Percentiles rank a stretch among this genome's conserved stretches.
Conservation (phyloP, 2,329 filamentous ascomycete genomes). For the Aureobasidium sp. region DNA sequence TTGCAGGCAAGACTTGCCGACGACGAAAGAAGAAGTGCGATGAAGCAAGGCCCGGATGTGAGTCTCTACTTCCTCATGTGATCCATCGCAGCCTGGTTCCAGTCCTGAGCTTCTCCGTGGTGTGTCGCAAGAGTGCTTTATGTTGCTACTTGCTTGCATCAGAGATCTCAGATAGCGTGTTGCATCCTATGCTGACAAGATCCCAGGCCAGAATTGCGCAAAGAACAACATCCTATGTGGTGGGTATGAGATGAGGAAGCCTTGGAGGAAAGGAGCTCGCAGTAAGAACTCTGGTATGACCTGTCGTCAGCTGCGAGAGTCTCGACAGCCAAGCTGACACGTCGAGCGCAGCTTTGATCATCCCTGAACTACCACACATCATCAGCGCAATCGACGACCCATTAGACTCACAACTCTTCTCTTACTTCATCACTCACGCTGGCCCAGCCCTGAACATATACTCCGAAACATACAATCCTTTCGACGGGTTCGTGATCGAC, state of each 20-base stretch:
- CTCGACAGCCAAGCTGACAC: slow-evolving; percentile 17
- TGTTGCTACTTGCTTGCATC: no score
- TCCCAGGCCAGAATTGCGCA: slow-evolving; percentile 70
- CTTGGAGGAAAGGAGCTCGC: slow-evolving; percentile 65
- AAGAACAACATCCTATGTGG: slow-evolving; percentile 91
- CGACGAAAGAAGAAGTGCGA: slow-evolving; percentile 55
- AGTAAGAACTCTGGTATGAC: neutral
- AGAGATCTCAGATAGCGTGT: no score
- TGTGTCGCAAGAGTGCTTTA: neutral
- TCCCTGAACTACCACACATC: slow-evolving; percentile 44
- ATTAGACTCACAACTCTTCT: slow-evolving; percentile 71
- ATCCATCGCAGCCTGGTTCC: no score
- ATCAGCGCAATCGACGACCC: slow-evolving; percentile 75
- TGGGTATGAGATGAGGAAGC: slow-evolving; percentile 74
- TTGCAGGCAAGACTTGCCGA: slow-evolving; percentile 38
- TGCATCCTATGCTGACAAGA: slow-evolving; percentile 19
- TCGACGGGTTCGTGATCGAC: slow-evolving; percentile 73
- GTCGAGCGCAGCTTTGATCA: slow-evolving; percentile 28
- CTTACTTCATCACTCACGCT: slow-evolving; percentile 72
- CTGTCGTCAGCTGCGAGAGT: slow-evolving; percentile 53
- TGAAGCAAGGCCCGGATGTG: slow-evolving; percentile 39
- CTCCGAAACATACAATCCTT: slow-evolving; percentile 72
- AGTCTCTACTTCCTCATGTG: neutral
- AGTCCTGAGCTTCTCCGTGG: no score
- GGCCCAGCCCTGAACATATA: slow-evolving; percentile 77